Evolutionary conservation across 1,284 basidiomycete genomes (phyloP).

Genomic region (Vanrija humicola): DNA sequence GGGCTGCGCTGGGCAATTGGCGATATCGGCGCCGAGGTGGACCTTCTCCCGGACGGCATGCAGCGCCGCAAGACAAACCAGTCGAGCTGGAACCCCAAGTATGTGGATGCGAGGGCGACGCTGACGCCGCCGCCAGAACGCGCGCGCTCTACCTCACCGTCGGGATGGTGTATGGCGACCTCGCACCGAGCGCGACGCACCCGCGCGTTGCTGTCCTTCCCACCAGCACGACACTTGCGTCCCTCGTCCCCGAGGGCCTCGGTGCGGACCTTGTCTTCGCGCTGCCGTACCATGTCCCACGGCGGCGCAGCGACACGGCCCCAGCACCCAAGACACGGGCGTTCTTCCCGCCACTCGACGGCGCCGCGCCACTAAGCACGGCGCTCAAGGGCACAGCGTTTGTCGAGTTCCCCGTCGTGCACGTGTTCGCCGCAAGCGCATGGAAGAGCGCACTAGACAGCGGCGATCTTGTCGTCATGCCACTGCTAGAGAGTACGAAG

Average conservation of each 20-base stretch:
- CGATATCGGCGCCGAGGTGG: slow-evolving; percentile 63
- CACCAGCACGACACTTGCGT: slow-evolving; percentile 16
- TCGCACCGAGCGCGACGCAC: slow-evolving; percentile 10
- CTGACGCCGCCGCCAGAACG: slow-evolving; percentile 10
- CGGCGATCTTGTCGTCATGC: slow-evolving; percentile 42
- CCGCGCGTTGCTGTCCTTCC: slow-evolving; percentile 27
- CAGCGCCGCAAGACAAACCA: slow-evolving; percentile 68
- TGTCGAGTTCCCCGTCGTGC: slow-evolving; percentile 74
- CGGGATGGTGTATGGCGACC: slow-evolving; percentile 60
- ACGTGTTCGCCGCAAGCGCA: slow-evolving; percentile 60
- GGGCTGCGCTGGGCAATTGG: slow-evolving; percentile 62
- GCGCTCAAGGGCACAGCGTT: slow-evolving; percentile 62
- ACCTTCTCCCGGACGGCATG: slow-evolving; percentile 77
- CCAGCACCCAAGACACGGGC: slow-evolving; percentile 10
- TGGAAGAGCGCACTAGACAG: slow-evolving; percentile 57
- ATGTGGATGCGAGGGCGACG: slow-evolving; percentile 37
- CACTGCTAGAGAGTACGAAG: slow-evolving; percentile 32
- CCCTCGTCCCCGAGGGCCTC: slow-evolving; percentile 19
- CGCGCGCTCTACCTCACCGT: slow-evolving; percentile 64
- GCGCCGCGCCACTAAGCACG: slow-evolving; percentile 52
- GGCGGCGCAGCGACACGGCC: slow-evolving; percentile 5
- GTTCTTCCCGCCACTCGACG: slow-evolving; percentile 60
- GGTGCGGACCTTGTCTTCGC: slow-evolving; percentile 12
- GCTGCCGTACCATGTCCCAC: slow-evolving; percentile 28
- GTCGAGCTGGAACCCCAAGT: slow-evolving; percentile 76